Conservation (phyloP, 78 protist species). For the Guillardia theta region DNA sequence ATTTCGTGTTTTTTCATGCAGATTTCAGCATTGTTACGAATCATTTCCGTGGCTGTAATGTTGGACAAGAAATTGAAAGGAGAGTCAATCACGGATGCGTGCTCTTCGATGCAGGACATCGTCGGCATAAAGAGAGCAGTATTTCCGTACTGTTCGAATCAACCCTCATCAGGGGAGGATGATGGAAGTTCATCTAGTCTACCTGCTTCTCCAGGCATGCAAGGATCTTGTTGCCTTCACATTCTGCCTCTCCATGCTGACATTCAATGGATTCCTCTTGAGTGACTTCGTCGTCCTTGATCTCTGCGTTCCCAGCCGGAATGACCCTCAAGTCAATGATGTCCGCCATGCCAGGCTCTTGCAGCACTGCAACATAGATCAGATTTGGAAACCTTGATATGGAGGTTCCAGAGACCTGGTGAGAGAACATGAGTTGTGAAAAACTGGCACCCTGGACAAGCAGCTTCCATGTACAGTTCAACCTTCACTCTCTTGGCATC, state of each 20-base stretch:
- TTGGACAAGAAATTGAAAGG: background rate
- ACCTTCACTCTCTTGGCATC: background rate
- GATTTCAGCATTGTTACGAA: background rate
- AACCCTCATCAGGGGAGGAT: background rate
- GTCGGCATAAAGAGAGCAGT: background rate
- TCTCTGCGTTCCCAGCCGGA: conserved; percentile 6
- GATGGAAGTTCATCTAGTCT: background rate
- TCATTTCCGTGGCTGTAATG: background rate
- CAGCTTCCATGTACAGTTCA: background rate
- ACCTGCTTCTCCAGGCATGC: background rate
- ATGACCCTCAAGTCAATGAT: background rate
- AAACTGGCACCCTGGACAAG: background rate
- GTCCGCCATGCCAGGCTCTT: background rate
- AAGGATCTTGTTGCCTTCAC: conserved; percentile 6
- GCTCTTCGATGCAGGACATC: background rate
- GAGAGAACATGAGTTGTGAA: background rate
- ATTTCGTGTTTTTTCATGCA: background rate
- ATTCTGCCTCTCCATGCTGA: background rate
- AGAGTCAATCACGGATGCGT: background rate
- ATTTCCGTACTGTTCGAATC: background rate
- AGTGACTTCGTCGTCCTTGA: background rate
- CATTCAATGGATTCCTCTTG: background rate
- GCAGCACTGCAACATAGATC: background rate
- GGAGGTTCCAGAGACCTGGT: background rate
- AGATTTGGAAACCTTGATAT: background rate